Conservation (phyloP, 2,329 filamentous ascomycete species). For the Colletotrichum neosansevieriae region DNA sequence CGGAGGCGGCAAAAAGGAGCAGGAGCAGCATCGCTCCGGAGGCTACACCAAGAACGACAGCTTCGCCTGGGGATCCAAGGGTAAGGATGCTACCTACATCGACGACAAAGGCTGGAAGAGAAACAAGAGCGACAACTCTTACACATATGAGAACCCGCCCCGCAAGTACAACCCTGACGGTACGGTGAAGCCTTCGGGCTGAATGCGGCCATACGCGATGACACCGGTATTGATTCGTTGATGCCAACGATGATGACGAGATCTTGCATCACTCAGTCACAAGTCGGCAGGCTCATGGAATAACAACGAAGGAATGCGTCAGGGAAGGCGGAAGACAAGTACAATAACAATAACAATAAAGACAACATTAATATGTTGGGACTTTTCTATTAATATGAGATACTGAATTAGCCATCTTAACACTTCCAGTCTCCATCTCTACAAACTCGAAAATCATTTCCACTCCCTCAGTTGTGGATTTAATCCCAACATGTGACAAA, state of each 20-base stretch:
- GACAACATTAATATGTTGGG: too few relatives aligned
- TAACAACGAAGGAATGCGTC: too few relatives aligned
- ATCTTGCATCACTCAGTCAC: too few relatives aligned
- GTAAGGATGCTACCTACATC: neutral
- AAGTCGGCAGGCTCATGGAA: too few relatives aligned
- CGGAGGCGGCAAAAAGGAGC: neutral
- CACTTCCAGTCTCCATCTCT: neutral
- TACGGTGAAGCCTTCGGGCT: neutral
- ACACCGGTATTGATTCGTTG: too few relatives aligned
- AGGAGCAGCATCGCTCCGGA: neutral
- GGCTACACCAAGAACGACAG: constrained; percentile 1
- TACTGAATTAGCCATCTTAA: too few relatives aligned
- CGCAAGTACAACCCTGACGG: neutral
- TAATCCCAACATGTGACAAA: neutral
- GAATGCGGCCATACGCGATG: neutral
- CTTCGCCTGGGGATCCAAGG: constrained; percentile 5
- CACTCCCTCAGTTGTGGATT: constrained; percentile 4
- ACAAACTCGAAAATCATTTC: neutral
- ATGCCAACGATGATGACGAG: too few relatives aligned
- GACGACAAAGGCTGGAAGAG: constrained; percentile 1
- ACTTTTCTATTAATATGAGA: too few relatives aligned
- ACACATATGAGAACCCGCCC: neutral
- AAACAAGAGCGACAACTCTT: neutral
- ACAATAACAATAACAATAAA: too few relatives aligned
- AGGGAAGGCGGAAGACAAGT: too few relatives aligned